phyloP scores from a whole-genome alignment of 805 yeast genomes.

The Alloascoidea africana region DNA sequence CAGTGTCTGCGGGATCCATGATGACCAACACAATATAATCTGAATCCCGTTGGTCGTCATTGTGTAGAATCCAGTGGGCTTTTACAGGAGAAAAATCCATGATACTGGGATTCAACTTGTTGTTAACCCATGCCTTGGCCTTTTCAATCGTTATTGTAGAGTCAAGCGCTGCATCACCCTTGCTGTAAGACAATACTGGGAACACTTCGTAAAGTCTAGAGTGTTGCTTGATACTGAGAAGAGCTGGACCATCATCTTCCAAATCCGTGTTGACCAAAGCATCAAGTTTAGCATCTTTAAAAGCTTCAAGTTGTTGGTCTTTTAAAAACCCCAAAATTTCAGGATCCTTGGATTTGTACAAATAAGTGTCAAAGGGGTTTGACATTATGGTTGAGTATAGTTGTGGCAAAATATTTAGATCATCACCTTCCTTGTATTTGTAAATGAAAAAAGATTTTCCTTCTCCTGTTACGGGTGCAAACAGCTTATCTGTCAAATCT shows the following conservation, averaged over 20 bases:
- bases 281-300: neutral
- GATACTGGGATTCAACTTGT: neutral
- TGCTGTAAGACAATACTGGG: too few species aligned
- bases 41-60: neutral
- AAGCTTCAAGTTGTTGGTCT: neutral
- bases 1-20: conserved; percentile 1
- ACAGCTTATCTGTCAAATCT: neutral
- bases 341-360: neutral
- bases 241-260: neutral
- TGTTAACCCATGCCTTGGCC: neutral
- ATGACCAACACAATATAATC: neutral
- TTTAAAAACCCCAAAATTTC: neutral
- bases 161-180: neutral
- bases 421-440: neutral
- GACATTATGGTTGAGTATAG: neutral
- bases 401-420: neutral
- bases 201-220: neutral
- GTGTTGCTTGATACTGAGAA: neutral
- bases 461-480: neutral
- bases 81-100: neutral
- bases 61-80: neutral
- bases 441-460: neutral
- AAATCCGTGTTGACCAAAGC: neutral
- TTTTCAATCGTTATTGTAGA: too few species aligned
- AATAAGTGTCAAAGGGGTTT: neutral